Conservation (phyloP, 2,329 filamentous ascomycete genomes). For the Xylaria arbuscula region DNA sequence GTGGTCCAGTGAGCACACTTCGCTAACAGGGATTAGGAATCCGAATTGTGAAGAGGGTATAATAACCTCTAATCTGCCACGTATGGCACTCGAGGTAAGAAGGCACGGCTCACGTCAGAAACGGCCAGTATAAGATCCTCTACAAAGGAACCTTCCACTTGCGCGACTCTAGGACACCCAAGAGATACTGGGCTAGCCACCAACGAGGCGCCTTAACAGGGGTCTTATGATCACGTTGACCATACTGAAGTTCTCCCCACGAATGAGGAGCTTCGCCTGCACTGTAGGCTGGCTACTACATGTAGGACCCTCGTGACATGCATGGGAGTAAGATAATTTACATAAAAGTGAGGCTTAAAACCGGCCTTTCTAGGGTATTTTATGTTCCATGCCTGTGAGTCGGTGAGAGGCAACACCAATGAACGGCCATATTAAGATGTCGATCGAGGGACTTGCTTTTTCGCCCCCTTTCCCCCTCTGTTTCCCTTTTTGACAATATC, state of each 20-base stretch:
- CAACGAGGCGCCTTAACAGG: slow-evolving; percentile 16
- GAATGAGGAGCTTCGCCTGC: slow-evolving; percentile 9
- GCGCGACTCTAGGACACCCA: slow-evolving; percentile 2
- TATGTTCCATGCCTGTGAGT: slow-evolving; percentile 3
- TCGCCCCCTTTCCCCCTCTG: neutral
- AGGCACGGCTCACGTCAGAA: slow-evolving; percentile 33
- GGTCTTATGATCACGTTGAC: slow-evolving; percentile 2
- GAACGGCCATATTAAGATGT: slow-evolving; percentile 2
- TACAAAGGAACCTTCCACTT: slow-evolving; percentile 17
- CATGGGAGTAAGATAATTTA: slow-evolving; percentile 3
- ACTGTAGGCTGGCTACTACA: slow-evolving; percentile 12
- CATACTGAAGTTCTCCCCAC: neutral
- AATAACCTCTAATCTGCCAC: slow-evolving; percentile 3
- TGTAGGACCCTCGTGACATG: slow-evolving; percentile 20
- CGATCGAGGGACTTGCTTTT: slow-evolving; percentile 15
- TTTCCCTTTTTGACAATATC: slow-evolving; percentile 11
- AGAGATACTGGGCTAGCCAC: slow-evolving; percentile 5
- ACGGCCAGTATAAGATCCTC: slow-evolving; percentile 12
- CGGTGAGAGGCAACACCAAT: slow-evolving; percentile 19
- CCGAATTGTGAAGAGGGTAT: slow-evolving; percentile 9
- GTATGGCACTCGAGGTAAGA: slow-evolving; percentile 19
- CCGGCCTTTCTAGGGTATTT: slow-evolving; percentile 6
- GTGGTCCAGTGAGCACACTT: slow-evolving; percentile 25
- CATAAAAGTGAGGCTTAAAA: slow-evolving; percentile 27
- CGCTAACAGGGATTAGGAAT: slow-evolving; percentile 18